Base-by-base conservation (phyloP, 345 rosid genomes). In the Punica granatum region DNA sequence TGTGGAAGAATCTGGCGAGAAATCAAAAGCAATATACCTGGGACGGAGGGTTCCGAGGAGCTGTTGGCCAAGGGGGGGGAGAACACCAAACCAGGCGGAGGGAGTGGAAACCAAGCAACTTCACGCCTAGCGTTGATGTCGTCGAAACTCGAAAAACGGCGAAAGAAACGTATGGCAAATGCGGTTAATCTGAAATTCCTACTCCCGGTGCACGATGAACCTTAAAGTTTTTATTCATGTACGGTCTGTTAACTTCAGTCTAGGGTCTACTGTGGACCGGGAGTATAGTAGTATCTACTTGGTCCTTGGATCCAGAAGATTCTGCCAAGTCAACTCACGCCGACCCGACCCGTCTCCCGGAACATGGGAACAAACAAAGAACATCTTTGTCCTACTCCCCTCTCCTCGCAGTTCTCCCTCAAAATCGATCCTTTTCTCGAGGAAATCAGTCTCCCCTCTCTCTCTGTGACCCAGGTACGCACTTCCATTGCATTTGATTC, bases 261-360 rank as follows among this genome's bases (percentile, higher is more conserved):
- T 16, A 0, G 44, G 44, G 44, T 11, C 14, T 41, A 11, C 44
- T 3, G 13, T 41, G 44, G 44, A 11, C 44, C 44, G 44, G 44
- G 44, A 41, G 44, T 16, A 41, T 7, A n/a, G n/a, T n/a, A n/a
- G n/a, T n/a, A n/a, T n/a, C n/a, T n/a, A n/a, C 15, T 11, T 15
- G 46, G 12, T 12, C 1, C 56, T 21, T 49, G 56, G 21, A 49
- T 49, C 51, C 51, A 28, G 56, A 49, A 49, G 56, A n/a, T 49
- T 49, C 56, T n/a, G 11, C 42, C 12, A 28, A 49, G 56, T 21
- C 56, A 49, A 49, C 28, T 49, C 64, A 39, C 42, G 18, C 42
- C 42, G 25, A 34, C 13, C 65, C 43, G 65, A 61, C 43, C 65
- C 65, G 42, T 35, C 43, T 61, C 65, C 65, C 26, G 23, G 36